Base-by-base conservation (phyloP, 805 yeast species). In the Middelhovenomyces tepae region DNA sequence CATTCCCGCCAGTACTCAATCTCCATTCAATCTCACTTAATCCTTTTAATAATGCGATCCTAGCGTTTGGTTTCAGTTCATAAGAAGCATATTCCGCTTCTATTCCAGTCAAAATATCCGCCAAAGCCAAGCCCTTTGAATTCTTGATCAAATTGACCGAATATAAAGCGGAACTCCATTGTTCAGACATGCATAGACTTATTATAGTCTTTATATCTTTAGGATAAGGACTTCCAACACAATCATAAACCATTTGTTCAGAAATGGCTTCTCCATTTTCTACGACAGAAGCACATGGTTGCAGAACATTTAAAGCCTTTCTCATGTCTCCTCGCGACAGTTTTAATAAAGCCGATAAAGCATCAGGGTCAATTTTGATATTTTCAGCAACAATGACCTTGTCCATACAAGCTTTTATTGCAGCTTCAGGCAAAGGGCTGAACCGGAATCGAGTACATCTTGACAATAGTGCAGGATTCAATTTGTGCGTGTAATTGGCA, bases 301-400 rank as follows among this genome's bases (percentile, higher is more conserved):
- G 99, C 37, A 91, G 59, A 4, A 91, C 95, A 51, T 91, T 91
- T 46, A 91, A 65, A 1, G 94, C 94, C 32, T 83, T 73, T 62
- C 99, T 74, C 98, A 91, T 91, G 57, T 91, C 99, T 33, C 99
- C 99, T 37, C 76, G 72, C n/a, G 91, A 70, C 35, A 91, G 65
- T 34, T 62, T 65, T 36, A 91, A 62, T 30, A 91, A 60, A 1
- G 95, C 75, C 1, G 59, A 56, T 27, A 70, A 60, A 0, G 94
- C 96, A 1, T 65, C 74, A 0, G 65, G 57, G 1, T 65, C 50
- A 7, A 91, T 62, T 3, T 64, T 58, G 30, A 91, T 60, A 1
- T 72, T 56, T 48, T 91, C 99, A 34, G 64, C 63, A 25, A 71
- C 68, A 30, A 85, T 67, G 6, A 91, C 95, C 39, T 71, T 65